Evolutionary conservation across 257 asterid species (phyloP), one percentile per base, ranked within the genome.

Genomic region (Pogostemon cablin): DNA sequence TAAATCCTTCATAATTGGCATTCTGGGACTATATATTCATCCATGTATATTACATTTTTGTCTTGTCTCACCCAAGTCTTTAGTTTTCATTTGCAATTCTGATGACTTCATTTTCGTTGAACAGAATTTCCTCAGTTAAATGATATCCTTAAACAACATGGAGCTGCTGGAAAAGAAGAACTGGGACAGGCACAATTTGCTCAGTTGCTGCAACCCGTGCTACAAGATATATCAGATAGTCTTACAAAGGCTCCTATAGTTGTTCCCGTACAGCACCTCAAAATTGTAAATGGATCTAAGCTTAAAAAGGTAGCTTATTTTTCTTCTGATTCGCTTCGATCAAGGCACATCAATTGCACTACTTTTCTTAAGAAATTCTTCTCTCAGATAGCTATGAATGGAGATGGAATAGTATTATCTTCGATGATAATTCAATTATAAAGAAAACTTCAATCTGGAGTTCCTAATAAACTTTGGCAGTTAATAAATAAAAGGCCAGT

Each of bases 141-240:
- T 63, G 85, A 79, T 52, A 83, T 86, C 62, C 52, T 86, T 57
- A 77, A 81, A 66, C 81, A 43, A 67, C 85, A 83, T 41, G 86
- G 75, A 64, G 85, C 88, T 73, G 82, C 78, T 55, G 88, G 80
- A 53, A 84, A 73, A 69, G 85, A 81, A 38, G 88, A 81, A 66
- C 25, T 86, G 75, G 91, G 91, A 58, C 91, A 86, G 70, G 87
- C 91, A 64, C 88, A 86, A 74, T 86, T 86, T 50, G 91, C 91
- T 2, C 75, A 86, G 72, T 53, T 81, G 17, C 77, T 86, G 58
- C 91, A 83, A 74, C 75, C 77, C 43, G 88, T 86, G 79, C 85
- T 86, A 8, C 91, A 83, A 75, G 91, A 86, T 37, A 71, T 86
- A 54, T 87, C 87, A 15, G 88, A 83, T 76, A 71, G 67, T 71